These are phyloP conservation scores for Sphagnum fallax DNA, from an alignment of 228 moss, liverwort and hornwort species.

Conservation along the genomic window DNA sequence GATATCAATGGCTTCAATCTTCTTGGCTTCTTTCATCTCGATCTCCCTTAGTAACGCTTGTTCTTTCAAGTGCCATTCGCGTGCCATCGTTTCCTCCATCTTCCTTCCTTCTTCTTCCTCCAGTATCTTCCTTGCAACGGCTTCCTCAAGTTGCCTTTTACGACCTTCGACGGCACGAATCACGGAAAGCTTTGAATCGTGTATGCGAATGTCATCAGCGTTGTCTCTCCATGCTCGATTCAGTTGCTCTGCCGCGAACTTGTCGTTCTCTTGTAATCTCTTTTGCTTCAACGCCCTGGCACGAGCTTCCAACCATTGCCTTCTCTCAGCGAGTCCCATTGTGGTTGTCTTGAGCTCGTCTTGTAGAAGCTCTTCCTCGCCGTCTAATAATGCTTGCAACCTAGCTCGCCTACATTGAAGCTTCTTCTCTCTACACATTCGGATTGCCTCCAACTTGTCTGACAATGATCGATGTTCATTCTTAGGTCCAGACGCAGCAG, in stretches of 20 bases:
- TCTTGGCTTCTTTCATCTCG: conserved; percentile 64
- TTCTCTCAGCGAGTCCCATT: conserved; percentile 78
- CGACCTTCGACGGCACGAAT: conserved; percentile 76
- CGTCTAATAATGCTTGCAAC: conserved; percentile 50
- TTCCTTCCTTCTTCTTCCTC: conserved; percentile 59
- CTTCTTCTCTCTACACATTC: conserved; percentile 49
- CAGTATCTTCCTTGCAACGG: conserved; percentile 63
- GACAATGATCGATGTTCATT: conserved; percentile 35
- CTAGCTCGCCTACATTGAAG: conserved; percentile 41
- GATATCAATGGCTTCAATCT: conserved; percentile 76
- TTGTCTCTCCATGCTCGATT: conserved; percentile 87
- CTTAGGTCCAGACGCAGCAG: conserved; percentile 48
- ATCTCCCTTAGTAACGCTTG: conserved; percentile 59
- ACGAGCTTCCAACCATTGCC: conserved; percentile 85
- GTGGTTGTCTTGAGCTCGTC: conserved; percentile 87
- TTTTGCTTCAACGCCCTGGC: conserved; percentile 81
- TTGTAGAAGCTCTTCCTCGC: conserved; percentile 64
- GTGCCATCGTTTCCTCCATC: conserved; percentile 61
- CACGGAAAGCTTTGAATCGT: conserved; percentile 84
- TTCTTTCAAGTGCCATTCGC: conserved; percentile 74
- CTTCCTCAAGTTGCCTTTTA: conserved; percentile 72
- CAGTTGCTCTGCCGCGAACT: conserved; percentile 65
- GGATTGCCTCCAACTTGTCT: conserved; percentile 47
- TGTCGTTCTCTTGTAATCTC: conserved; percentile 51
- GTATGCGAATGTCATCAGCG: conserved; percentile 75